Base-by-base conservation (phyloP, 2,329 filamentous ascomycete genomes). In the Xylariaceae sp. region DNA sequence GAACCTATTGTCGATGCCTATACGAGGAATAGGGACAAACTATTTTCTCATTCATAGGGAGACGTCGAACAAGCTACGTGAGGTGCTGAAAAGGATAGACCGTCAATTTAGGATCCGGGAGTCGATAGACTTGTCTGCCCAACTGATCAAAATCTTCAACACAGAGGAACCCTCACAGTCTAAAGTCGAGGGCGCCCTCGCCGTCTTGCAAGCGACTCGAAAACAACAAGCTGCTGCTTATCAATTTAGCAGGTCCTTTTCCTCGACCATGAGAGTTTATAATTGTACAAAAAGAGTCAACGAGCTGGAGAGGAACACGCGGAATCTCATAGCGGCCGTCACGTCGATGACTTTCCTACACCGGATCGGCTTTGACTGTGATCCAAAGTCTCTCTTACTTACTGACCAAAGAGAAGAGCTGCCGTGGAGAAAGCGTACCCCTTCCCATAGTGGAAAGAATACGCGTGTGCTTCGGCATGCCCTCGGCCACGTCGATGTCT, bases 311-410 rank as follows among this genome's bases (percentile, higher is more conserved):
- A 46, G 41, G n/a, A 54, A 25, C 40, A 52, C 46, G 10, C 49
- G 41, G 37, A 32, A 25, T 16, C 50, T 58, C 12, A 45, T 44
- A 2, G 45, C 52, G 8, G 47, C 55, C 19, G 44, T 40, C 6
- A 61, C 58, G n/a, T 48, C 47, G 11, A 12, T 34, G 6, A 47
- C 56, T 5, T 46, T 64, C 38, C 55, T 51, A 20, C 17, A 47
- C 5, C 49, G 47, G 44, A 61, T 56, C 12, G 57, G 56, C 17
- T 52, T 52, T 14, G 46, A 61, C 20, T 33, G 60, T 16, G 58
- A 62, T 25, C 35, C 44, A n/a, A 42, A 22, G 14, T 41, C 22
- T 17, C 25, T 52, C 5, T 41, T 63, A n/a, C 33, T 43, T 8
- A 45, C 47, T 10, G 39, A 54, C 5, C 19, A n/a, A 6, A 42